These are phyloP conservation scores for Monosporascus sp. DNA, from an alignment of 2,329 filamentous ascomycete species.

Conservation along the genomic window DNA sequence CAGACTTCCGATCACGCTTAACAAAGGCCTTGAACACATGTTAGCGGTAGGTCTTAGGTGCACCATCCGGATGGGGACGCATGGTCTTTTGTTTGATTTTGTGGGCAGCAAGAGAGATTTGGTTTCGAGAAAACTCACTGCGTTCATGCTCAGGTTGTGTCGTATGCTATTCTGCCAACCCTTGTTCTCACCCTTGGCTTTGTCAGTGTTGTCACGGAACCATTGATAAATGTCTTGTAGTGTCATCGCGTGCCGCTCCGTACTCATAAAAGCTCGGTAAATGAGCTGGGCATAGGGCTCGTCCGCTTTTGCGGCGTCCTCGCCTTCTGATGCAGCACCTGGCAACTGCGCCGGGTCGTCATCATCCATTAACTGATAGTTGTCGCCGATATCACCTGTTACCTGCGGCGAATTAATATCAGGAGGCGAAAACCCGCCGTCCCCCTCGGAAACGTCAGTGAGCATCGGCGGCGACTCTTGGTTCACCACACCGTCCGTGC, in stretches of 20 bases:
- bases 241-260: slow-evolving; percentile 63
- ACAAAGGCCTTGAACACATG: slow-evolving; percentile 28
- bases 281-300: slow-evolving; percentile 81
- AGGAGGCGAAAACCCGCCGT: slow-evolving; percentile 1
- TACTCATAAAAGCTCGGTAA: slow-evolving; percentile 66
- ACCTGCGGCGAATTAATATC: slow-evolving; percentile 5
- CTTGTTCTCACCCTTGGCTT: slow-evolving; percentile 57
- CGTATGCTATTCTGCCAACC: slow-evolving; percentile 96
- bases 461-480: slow-evolving; percentile 4
- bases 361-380: slow-evolving; percentile 2
- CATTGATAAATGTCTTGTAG: slow-evolving; percentile 86
- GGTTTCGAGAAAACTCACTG: slow-evolving; percentile 49
- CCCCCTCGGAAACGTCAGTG: slow-evolving; percentile 3
- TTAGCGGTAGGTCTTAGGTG: background rate
- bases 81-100: too few species aligned
- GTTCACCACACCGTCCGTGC: slow-evolving; percentile 2
- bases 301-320: slow-evolving; percentile 32
- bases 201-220: slow-evolving; percentile 78
- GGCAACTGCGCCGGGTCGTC: slow-evolving; percentile 5
- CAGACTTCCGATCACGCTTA: slow-evolving; percentile 42
- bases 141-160: slow-evolving; percentile 95
- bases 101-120: background rate
- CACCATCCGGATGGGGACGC: too few species aligned
- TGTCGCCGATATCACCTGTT: background rate
- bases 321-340: slow-evolving; percentile 17